These are phyloP conservation scores for Nemania diffusa DNA, from an alignment of 2,329 filamentous ascomycete species.

Conservation along the genomic window DNA sequence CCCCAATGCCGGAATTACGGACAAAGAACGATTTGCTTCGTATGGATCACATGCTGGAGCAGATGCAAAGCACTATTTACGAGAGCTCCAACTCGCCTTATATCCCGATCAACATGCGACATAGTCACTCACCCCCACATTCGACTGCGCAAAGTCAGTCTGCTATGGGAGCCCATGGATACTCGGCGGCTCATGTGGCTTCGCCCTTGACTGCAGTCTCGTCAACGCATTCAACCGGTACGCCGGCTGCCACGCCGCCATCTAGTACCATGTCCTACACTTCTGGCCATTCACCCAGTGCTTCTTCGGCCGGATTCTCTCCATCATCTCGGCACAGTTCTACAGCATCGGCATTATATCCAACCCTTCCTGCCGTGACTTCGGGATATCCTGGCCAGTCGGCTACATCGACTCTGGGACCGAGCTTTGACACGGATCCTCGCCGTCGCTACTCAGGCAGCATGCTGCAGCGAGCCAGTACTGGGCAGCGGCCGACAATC, in stretches of 20 bases:
- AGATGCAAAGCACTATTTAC: conserved; percentile 96
- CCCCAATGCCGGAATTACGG: conserved; percentile 85
- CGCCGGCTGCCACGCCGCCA: conserved; percentile 80
- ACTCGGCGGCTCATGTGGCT: conserved; percentile 66
- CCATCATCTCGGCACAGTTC: conserved; percentile 72
- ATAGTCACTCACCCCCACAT: conserved; percentile 61
- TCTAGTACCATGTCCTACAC: conserved; percentile 81
- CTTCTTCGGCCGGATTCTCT: conserved; percentile 76
- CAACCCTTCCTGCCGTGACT: conserved; percentile 76
- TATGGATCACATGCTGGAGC: conserved; percentile 93
- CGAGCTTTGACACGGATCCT: conserved; percentile 71
- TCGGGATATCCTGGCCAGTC: conserved; percentile 75
- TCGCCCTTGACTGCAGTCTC: conserved; percentile 69
- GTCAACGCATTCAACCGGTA: conserved; percentile 68
- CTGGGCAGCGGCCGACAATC: conserved; percentile 54
- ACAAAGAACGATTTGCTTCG: conserved; percentile 95
- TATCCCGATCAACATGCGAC: conserved; percentile 64
- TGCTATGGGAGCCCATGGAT: conserved; percentile 51
- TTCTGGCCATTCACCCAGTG: conserved; percentile 78
- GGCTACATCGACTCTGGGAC: conserved; percentile 76
- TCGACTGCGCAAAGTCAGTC: conserved; percentile 50
- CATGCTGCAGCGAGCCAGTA: conserved; percentile 70
- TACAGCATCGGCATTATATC: conserved; percentile 74
- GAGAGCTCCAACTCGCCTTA: conserved; percentile 86
- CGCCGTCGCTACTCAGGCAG: conserved; percentile 74